phyloP scores from a whole-genome alignment of 345 rosid genomes.

The Gossypium herbaceum region DNA sequence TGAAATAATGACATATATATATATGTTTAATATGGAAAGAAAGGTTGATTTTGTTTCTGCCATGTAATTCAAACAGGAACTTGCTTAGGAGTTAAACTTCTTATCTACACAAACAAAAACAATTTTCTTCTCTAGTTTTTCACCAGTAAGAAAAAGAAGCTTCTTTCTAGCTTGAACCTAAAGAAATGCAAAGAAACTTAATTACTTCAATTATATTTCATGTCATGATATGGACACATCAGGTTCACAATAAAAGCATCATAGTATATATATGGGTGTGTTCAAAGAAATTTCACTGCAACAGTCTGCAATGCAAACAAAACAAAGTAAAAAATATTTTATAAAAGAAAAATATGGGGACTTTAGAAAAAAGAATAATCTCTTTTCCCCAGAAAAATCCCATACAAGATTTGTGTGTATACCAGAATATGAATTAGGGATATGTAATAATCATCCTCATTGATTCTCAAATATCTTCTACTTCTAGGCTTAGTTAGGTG shows the following conservation, averaged over 20 bases:
- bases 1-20: no score
- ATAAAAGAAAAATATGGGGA: not conserved
- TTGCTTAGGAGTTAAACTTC: not conserved
- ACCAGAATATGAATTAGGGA: not conserved
- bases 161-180: slow-evolving; percentile 3
- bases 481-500: not conserved
- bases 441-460: not conserved
- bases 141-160: not conserved
- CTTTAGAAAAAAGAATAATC: not conserved
- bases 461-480: not conserved
- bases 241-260: not conserved
- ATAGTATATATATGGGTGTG: not conserved
- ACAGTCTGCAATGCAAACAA: not conserved
- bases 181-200: not conserved
- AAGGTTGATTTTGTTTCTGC: no score
- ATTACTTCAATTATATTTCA: not conserved
- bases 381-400: slow-evolving; percentile 6
- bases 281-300: slow-evolving; percentile 12
- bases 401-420: not conserved
- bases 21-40: no score
- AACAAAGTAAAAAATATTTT: not conserved
- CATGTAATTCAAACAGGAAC: no score
- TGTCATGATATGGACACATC: not conserved
- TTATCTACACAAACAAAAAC: not conserved
- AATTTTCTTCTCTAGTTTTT: not conserved